Evolutionary conservation across 2,329 filamentous ascomycete genomes (phyloP).

Genomic region (Tricladium varicosporioides): DNA sequence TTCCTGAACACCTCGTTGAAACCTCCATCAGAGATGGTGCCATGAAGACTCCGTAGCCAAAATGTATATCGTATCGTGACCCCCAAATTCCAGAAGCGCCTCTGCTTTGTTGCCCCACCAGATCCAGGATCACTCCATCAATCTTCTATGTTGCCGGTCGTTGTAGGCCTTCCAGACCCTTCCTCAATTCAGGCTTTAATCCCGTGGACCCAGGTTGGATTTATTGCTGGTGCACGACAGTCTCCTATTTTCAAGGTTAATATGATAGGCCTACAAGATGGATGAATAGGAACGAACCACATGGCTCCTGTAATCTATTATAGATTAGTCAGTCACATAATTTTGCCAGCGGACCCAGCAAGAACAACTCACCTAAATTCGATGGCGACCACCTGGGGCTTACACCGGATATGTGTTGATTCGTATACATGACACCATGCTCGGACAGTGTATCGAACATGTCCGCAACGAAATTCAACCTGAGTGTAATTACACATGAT

Average conservation of each 20-base stretch:
- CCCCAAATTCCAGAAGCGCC: background rate
- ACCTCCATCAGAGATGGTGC: conserved; percentile 1
- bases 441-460: conserved; percentile 53
- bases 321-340: conserved; percentile 13
- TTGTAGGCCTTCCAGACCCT: background rate
- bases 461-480: conserved; percentile 55
- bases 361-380: conserved; percentile 26
- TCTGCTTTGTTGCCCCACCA: background rate
- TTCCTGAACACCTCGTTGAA: conserved; percentile 16
- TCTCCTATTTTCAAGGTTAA: conserved; percentile 19
- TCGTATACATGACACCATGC: conserved; percentile 50
- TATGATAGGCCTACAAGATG: background rate
- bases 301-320: conserved; percentile 30
- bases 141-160: background rate
- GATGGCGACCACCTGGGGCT: conserved; percentile 46
- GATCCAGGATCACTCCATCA: background rate
- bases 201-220: conserved; percentile 20
- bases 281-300: conserved; percentile 22
- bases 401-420: conserved; percentile 53
- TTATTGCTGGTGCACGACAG: conserved; percentile 25
- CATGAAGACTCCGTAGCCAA: conserved; percentile 15
- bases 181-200: too few species aligned
- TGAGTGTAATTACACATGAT: conserved; percentile 59
- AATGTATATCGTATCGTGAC: background rate
- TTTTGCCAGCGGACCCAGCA: background rate